Evolutionary conservation across 2,329 filamentous ascomycete species (phyloP).

Genomic region (Exophiala lecanii-corni): DNA sequence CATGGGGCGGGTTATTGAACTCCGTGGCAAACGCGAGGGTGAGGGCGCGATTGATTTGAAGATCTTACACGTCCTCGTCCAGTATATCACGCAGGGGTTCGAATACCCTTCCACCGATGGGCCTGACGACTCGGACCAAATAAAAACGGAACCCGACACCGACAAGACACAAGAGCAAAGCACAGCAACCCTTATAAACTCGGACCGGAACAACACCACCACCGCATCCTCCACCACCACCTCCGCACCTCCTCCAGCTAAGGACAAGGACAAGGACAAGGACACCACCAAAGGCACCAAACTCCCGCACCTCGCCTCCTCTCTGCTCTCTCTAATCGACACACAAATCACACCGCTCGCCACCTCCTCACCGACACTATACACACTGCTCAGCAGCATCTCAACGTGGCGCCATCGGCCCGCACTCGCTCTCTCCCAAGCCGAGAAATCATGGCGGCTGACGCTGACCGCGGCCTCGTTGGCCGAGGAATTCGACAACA

Average conservation of each 20-base stretch:
- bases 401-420: conserved; percentile 70
- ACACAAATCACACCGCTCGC: conserved; percentile 74
- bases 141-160: neutral
- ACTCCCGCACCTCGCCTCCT: conserved; percentile 45
- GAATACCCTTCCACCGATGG: conserved; percentile 28
- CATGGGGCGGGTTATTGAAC: conserved; percentile 67
- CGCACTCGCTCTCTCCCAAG: conserved; percentile 68
- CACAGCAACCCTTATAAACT: neutral
- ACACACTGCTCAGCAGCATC: conserved; percentile 67
- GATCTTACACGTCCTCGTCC: conserved; percentile 66
- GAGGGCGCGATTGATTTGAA: conserved; percentile 75
- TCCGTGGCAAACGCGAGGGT: conserved; percentile 61
- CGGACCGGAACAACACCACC: neutral
- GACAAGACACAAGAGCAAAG: neutral
- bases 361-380: conserved; percentile 71
- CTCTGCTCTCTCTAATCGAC: conserved; percentile 68
- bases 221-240: too few species aligned
- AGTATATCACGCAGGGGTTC: conserved; percentile 58
- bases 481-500: conserved; percentile 10
- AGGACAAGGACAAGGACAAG: conserved; percentile 20
- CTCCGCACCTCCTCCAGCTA: too few species aligned
- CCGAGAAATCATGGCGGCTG: conserved; percentile 86
- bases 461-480: conserved; percentile 1
- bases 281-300: conserved; percentile 35
- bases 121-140: neutral